phyloP scores from a whole-genome alignment of 306 rosid genomes.

The Vigna trinervia region DNA sequence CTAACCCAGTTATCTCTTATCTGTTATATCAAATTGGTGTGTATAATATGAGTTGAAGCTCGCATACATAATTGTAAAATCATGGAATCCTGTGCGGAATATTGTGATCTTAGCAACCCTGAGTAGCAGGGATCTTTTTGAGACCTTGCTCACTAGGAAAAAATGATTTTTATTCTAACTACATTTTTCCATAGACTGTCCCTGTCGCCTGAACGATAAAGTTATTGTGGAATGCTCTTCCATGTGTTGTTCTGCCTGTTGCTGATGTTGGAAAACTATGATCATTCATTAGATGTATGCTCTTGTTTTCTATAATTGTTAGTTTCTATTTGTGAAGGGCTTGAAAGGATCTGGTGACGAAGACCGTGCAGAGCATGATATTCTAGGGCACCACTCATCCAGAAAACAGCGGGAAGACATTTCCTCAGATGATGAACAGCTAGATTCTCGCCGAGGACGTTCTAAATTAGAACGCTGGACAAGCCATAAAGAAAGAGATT shows the following conservation, averaged over 20 bases:
- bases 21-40: not conserved
- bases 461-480: conserved; percentile 99
- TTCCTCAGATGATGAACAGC: conserved; percentile 83
- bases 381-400: conserved; percentile 59
- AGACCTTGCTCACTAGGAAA: conserved; percentile 32
- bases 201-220: not conserved
- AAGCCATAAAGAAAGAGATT: conserved; percentile 90
- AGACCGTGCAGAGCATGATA: conserved; percentile 60
- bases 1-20: not conserved
- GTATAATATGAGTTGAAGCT: not conserved
- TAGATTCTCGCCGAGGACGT: conserved; percentile 78
- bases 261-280: conserved; percentile 34
- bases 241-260: conserved; percentile 30
- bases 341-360: conserved; percentile 63
- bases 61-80: not conserved
- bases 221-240: conserved; percentile 17
- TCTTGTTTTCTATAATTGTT: conserved; percentile 36
- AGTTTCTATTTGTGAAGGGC: conserved; percentile 63
- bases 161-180: conserved; percentile 3
- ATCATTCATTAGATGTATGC: conserved; percentile 8
- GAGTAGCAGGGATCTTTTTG: conserved; percentile 30
- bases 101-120: not conserved
- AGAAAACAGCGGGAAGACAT: conserved; percentile 65
- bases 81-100: not conserved
- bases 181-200: conserved; percentile 12